A percentile compares a stretch with the other conserved stretches of the same genome.
These are phyloP conservation scores for Penicillium polonicum DNA, from an alignment of 2,329 filamentous ascomycete species.

Conservation along the genomic window DNA sequence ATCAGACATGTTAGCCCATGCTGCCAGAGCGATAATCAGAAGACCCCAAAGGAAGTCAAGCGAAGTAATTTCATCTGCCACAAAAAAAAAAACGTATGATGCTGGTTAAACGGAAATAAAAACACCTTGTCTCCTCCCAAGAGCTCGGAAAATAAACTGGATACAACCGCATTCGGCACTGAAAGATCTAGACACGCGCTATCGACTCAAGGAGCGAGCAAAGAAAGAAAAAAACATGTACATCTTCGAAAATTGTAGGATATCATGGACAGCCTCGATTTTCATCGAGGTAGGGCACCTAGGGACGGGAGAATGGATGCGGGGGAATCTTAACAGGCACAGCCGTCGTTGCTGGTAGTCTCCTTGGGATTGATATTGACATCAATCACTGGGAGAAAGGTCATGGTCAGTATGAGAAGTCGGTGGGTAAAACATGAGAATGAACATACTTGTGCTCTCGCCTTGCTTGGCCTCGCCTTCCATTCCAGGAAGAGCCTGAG, in stretches of 20 bases:
- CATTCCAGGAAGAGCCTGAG: conserved; percentile 96
- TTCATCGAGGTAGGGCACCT: conserved; percentile 24
- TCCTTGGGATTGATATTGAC: conserved; percentile 76
- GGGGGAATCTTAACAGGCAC: conserved; percentile 56
- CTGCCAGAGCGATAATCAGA: conserved; percentile 10
- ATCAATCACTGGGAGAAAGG: conserved; percentile 71
- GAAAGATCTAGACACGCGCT: conserved; percentile 33
- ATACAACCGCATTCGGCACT: conserved; percentile 18
- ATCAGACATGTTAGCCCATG: conserved; percentile 17
- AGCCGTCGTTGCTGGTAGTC: conserved; percentile 69
- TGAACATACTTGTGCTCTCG: conserved; percentile 72
- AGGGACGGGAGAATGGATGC: conserved; percentile 5
- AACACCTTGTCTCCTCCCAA: conserved; percentile 19
- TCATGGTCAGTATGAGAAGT: conserved; percentile 25
- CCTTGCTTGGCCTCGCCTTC: conserved; percentile 80
- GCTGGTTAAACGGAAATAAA: conserved; percentile 20
- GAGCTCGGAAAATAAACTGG: conserved; percentile 17
- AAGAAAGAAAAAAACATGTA: conserved; percentile 36
- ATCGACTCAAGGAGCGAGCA: conserved; percentile 31
- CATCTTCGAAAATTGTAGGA: conserved; percentile 36
- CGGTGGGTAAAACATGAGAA: background rate
- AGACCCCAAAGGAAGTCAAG: conserved; percentile 10
- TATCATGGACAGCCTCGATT: conserved; percentile 39
- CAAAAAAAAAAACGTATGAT: conserved; percentile 20
- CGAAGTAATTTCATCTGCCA: conserved; percentile 14